Conservation (phyloP, 306 rosid genomes). For the Comarum palustre region DNA sequence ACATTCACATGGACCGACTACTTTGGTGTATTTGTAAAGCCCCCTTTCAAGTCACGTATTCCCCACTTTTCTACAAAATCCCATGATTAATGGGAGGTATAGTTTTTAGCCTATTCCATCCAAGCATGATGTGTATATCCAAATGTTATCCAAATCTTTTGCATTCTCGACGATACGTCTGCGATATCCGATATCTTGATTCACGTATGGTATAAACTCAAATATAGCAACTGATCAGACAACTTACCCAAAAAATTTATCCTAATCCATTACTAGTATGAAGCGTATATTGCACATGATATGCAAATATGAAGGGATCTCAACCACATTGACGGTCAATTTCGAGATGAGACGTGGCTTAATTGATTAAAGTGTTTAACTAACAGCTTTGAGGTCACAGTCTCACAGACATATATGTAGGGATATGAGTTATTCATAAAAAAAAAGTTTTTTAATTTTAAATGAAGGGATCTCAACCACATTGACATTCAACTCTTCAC, state of each 20-base stretch:
- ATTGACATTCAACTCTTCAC: conserved; percentile 3
- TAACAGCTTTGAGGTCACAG: too few relatives aligned
- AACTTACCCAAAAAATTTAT: not conserved
- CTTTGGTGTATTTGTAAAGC: conserved; percentile 30
- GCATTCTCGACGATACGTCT: not conserved
- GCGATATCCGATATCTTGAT: not conserved
- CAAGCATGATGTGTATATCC: conserved; percentile 1
- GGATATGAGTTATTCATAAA: too few relatives aligned
- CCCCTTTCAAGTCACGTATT: conserved; percentile 37
- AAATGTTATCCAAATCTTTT: not conserved
- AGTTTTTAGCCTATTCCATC: conserved; percentile 25
- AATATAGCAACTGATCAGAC: not conserved
- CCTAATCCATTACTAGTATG: not conserved
- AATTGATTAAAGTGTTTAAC: too few relatives aligned
- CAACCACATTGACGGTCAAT: not conserved
- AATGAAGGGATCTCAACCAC: too few relatives aligned
- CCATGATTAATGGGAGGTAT: conserved; percentile 8
- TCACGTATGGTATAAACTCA: not conserved
- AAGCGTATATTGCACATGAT: not conserved
- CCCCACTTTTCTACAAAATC: conserved; percentile 14
- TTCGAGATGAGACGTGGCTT: too few relatives aligned
- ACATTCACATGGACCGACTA: conserved; percentile 16
- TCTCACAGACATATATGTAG: too few relatives aligned
- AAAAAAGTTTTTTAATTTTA: too few relatives aligned
- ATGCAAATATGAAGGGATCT: not conserved